Percentiles rank a stretch among this genome's conserved stretches.
Conservation (phyloP, 2,329 filamentous ascomycete species). For the Graphium sp. region DNA sequence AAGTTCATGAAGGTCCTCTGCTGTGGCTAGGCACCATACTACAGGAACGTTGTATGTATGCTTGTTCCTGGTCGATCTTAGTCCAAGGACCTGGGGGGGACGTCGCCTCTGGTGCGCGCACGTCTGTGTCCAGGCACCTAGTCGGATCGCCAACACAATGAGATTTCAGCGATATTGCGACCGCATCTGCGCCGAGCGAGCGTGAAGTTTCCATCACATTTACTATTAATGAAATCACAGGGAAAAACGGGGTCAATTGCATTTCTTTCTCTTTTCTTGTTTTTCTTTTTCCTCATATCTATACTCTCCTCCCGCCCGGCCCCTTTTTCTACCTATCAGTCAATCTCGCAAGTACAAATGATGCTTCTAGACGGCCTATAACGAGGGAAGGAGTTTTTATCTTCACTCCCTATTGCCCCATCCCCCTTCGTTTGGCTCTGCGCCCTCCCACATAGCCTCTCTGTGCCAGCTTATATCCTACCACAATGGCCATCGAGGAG, state of each 20-base stretch:
- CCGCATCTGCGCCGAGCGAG: background rate
- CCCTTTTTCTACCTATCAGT: background rate
- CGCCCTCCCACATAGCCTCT: too few relatives aligned
- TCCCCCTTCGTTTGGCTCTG: too few relatives aligned
- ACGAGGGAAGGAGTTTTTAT: too few relatives aligned
- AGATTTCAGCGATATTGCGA: background rate
- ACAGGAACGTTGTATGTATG: too few relatives aligned
- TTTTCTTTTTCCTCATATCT: background rate
- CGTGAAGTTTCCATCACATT: background rate
- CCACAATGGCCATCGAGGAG: too few relatives aligned
- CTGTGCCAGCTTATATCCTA: too few relatives aligned
- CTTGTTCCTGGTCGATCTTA: too few relatives aligned
- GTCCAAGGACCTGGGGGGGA: too few relatives aligned
- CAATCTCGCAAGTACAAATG: too few relatives aligned
- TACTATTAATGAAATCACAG: background rate
- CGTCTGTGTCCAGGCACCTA: background rate
- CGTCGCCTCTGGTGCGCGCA: background rate
- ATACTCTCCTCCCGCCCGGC: background rate
- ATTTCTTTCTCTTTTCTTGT: background rate
- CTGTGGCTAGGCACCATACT: constrained; percentile 65
- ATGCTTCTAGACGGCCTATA: too few relatives aligned
- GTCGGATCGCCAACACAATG: background rate
- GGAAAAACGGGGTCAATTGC: too few relatives aligned
- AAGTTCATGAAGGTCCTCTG: constrained; percentile 88
- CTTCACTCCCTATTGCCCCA: too few relatives aligned